phyloP scores from a whole-genome alignment of 2,329 filamentous ascomycete species.

The Alternaria dauci region DNA sequence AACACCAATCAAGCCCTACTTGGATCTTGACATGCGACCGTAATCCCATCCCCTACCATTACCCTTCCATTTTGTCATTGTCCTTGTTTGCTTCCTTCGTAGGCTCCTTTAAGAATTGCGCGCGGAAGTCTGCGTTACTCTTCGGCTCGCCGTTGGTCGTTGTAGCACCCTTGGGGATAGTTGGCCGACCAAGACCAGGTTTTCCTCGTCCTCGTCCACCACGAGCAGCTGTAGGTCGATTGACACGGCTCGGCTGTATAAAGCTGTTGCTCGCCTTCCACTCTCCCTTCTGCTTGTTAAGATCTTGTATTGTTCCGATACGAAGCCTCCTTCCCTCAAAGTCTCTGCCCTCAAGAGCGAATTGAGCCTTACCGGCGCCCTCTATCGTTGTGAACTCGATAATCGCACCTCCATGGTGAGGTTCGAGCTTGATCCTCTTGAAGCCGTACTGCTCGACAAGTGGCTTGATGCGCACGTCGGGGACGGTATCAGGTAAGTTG shows the following conservation, averaged over 20 bases:
- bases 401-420: constrained; percentile 83
- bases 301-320: constrained; percentile 62
- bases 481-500: constrained; percentile 90
- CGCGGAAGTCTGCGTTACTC: constrained; percentile 67
- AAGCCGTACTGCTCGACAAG: constrained; percentile 78
- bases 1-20: constrained; percentile 22
- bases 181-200: constrained; percentile 41
- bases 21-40: constrained; percentile 23
- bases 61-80: constrained; percentile 37
- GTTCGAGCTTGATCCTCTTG: constrained; percentile 78
- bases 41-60: constrained; percentile 32
- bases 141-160: constrained; percentile 49
- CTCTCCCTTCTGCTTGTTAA: constrained; percentile 49
- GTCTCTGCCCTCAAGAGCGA: constrained; percentile 53
- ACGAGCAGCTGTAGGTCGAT: constrained; percentile 34
- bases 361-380: constrained; percentile 75
- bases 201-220: constrained; percentile 41
- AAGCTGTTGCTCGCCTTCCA: constrained; percentile 51
- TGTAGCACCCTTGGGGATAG: constrained; percentile 25
- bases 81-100: constrained; percentile 26
- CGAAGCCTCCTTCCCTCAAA: constrained; percentile 52
- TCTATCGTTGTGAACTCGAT: constrained; percentile 79
- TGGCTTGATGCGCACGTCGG: constrained; percentile 80
- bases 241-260: constrained; percentile 38
- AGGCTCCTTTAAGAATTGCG: constrained; percentile 58